Base-by-base conservation (phyloP, 805 yeast genomes). In the Cyberlindnera nakhonratchasimensis region DNA sequence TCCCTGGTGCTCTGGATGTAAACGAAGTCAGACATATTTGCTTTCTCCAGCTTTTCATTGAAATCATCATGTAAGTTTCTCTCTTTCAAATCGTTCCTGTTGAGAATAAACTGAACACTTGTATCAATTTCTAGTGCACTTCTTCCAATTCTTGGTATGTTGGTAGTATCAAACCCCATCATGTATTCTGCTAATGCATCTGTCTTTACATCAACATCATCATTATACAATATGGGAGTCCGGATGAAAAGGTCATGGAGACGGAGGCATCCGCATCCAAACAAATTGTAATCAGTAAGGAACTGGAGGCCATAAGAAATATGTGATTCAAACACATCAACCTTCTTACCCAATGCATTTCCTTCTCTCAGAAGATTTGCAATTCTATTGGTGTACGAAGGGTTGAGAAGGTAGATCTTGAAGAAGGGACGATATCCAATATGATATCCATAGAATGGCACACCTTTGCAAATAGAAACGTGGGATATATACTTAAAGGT, bases 401-500 rank as follows among this genome's bases (percentile, higher is more conserved):
- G 93, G 46, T 80, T 79, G 10, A 82, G 55, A 11, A 89, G 57
- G 36, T 78, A 74, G 2, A 93, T 74, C 60, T 88, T 89, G 53
- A 85, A 75, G 54, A 77, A 84, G 1, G 75, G 63, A n/a, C 67
- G 53, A 65, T 79, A 75, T 0, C 88, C 88, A 3, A 77, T 70
- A 50, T 78, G 79, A 59, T 74, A 91, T 0, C 98, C 98, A 59
- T 93, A 93, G 37, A 90, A 82, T 0, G 95, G 91, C 0, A 77
- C 69, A 0, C 83, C 96, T 48, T 79, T 78, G 40, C 95, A 84
- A 0, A 86, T 46, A 0, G 80, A 69, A 0, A 85, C 72, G 40
- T 75, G 72, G 0, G 88, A 81, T 31, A 85, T 64, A 53, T 68
- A 82, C 28, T 66, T 69, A 34, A 69, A 43, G 1, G 30, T 25